phyloP scores from a whole-genome alignment of 1,284 basidiomycete genomes.

The Rhodotorula sp. region DNA sequence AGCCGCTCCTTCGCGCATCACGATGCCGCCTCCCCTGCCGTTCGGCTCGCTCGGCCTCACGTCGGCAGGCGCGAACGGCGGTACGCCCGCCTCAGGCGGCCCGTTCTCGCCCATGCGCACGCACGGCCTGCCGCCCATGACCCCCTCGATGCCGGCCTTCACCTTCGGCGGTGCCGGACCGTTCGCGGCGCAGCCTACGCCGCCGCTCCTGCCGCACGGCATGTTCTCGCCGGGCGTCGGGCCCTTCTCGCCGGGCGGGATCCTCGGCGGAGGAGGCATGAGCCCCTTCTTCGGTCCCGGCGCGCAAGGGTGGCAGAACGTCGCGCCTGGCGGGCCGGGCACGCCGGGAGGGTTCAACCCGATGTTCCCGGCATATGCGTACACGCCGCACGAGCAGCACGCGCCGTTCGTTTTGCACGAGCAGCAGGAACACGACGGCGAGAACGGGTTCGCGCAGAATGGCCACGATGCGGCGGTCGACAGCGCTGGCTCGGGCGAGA shows the following conservation, averaged over 20 bases:
- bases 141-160: conserved; percentile 54
- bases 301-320: background rate
- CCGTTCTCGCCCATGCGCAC: conserved; percentile 30
- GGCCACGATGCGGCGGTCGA: background rate
- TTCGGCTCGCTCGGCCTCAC: conserved; percentile 24
- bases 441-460: background rate
- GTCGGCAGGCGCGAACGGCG: conserved; percentile 23
- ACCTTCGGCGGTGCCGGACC: conserved; percentile 47
- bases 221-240: conserved; percentile 49
- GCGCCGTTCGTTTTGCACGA: background rate
- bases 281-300: conserved; percentile 18
- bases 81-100: conserved; percentile 10
- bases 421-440: background rate
- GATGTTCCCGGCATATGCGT: conserved; percentile 26
- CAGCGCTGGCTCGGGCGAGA: background rate
- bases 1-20: conserved; percentile 31
- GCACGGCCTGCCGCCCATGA: conserved; percentile 47
- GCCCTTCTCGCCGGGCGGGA: conserved; percentile 46
- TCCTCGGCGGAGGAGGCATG: background rate
- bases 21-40: conserved; percentile 44
- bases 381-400: background rate
- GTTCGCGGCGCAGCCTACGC: conserved; percentile 49
- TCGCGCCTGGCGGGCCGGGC: conserved; percentile 3
- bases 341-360: conserved; percentile 33
- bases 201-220: conserved; percentile 50